Conservation (phyloP, 305 asterid species). For the Solanum hybrid region DNA sequence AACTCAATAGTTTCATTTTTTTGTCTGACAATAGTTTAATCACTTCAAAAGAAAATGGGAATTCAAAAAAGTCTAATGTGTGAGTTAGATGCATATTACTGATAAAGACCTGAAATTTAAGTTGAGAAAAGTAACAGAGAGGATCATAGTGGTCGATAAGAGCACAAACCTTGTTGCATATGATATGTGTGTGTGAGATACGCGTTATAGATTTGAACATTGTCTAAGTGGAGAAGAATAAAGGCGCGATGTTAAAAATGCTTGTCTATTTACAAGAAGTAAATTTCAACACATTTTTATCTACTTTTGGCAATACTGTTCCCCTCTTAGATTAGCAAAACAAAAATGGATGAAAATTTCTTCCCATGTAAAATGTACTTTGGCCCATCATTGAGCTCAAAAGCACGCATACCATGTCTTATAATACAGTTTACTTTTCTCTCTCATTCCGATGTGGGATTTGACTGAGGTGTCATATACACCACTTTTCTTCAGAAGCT, state of each 20-base stretch:
- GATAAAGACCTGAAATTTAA: background rate
- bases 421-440: background rate
- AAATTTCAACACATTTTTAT: background rate
- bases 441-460: background rate
- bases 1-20: background rate
- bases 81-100: background rate
- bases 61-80: background rate
- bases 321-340: conserved; percentile 14
- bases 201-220: background rate
- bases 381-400: background rate
- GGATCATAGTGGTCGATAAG: background rate
- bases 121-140: background rate
- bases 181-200: background rate
- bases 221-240: background rate
- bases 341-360: conserved; percentile 19
- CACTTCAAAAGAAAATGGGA: background rate
- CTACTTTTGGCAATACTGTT: background rate
- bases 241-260: background rate
- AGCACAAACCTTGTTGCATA: background rate
- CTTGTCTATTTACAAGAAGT: background rate
- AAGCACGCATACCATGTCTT: background rate
- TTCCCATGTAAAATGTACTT: background rate
- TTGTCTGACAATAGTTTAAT: background rate
- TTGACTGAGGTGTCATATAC: background rate
- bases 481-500: background rate